Percentiles rank a stretch among this genome's conserved stretches.
Conservation (phyloP, 768 basidiomycete genomes). For the Butyriboletus loyo region DNA sequence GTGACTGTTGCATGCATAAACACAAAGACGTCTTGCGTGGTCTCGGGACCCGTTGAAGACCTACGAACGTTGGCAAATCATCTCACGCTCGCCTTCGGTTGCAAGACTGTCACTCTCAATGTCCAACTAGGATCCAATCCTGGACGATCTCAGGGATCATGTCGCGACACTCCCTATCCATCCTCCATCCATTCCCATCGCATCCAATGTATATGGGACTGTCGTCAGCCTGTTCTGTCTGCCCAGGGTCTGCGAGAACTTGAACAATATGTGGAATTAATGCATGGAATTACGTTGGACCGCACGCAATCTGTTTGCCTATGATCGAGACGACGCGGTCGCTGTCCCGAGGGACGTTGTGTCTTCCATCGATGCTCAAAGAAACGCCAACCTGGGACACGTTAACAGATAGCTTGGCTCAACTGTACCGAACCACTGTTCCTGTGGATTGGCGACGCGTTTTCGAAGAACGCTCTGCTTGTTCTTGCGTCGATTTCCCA, state of each 20-base stretch:
- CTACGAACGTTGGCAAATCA: conserved; percentile 41
- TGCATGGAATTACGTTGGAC: conserved; percentile 67
- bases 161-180: conserved; percentile 37
- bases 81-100: conserved; percentile 35
- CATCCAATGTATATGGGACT: conserved; percentile 61
- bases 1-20: conserved; percentile 62
- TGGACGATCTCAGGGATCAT: conserved; percentile 45
- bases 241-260: conserved; percentile 47
- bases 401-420: conserved; percentile 44
- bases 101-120: conserved; percentile 43
- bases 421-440: conserved; percentile 43
- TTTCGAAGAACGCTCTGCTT: conserved; percentile 44
- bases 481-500: conserved; percentile 51
- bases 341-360: conserved; percentile 31
- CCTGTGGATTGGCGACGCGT: conserved; percentile 53
- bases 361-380: conserved; percentile 52
- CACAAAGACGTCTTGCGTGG: conserved; percentile 51
- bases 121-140: conserved; percentile 56
- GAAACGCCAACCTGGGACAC: conserved; percentile 43
- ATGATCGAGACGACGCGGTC: conserved; percentile 43
- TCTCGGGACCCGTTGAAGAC: conserved; percentile 52
- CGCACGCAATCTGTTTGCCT: conserved; percentile 55
- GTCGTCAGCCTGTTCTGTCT: conserved; percentile 52
- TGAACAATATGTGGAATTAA: conserved; percentile 29
- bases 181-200: conserved; percentile 54